A percentile compares a stretch with the other conserved stretches of the same genome.
Conservation (phyloP, 352 stramenopile species). For the Pythium oligandrum region DNA sequence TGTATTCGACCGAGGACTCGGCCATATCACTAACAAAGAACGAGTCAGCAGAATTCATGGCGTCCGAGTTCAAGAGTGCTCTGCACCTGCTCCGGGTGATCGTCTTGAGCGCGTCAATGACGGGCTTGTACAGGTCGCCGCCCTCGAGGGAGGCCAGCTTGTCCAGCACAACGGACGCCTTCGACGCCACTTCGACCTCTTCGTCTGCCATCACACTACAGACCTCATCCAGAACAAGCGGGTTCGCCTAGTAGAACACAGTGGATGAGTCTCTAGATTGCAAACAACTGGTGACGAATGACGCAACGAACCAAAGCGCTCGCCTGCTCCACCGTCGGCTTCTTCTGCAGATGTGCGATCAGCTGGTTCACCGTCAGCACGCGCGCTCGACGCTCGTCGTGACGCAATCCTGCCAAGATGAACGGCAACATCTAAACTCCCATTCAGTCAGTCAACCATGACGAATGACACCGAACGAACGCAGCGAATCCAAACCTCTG, state of each 20-base stretch:
- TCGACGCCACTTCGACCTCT: conserved; percentile 63
- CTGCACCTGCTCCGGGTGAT: conserved; percentile 42
- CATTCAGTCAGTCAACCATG: not conserved
- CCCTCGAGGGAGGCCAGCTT: conserved; percentile 44
- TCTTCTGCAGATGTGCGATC: conserved; percentile 48
- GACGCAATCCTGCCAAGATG: conserved; percentile 56
- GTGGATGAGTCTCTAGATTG: not conserved
- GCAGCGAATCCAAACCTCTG: conserved; percentile 34
- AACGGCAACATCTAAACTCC: conserved; percentile 61
- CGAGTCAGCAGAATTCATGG: too few relatives aligned
- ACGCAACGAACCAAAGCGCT: conserved; percentile 30
- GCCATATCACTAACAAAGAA: conserved; percentile 15
- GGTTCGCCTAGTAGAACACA: conserved; percentile 33
- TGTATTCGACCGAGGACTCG: conserved; percentile 63
- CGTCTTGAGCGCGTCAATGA: conserved; percentile 43
- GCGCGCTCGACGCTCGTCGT: conserved; percentile 54
- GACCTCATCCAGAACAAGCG: conserved; percentile 47
- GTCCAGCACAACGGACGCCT: conserved; percentile 54
- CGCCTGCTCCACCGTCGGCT: conserved; percentile 46
- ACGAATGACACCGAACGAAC: not conserved
- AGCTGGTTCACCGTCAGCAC: conserved; percentile 71
- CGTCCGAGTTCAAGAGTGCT: too few relatives aligned
- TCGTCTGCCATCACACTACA: conserved; percentile 59
- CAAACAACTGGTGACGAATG: too few relatives aligned
- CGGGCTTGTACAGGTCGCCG: conserved; percentile 34